Base-by-base conservation (phyloP, 306 rosid genomes). In the Cucumis cinereus region DNA sequence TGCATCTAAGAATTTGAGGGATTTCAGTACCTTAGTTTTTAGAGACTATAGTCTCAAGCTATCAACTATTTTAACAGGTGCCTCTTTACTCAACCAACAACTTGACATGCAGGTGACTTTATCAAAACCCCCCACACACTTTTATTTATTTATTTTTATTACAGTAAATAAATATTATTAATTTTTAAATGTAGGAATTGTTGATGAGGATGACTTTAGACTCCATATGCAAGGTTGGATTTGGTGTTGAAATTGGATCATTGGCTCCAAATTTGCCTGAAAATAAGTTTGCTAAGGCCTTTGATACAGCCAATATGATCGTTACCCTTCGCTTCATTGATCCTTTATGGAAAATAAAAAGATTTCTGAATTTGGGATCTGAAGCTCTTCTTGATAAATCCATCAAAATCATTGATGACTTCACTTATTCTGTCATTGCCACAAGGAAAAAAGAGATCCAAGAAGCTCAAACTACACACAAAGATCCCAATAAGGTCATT, bases 181-280 rank as follows among this genome's bases (percentile, higher is more conserved):
- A 30, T 30, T 30, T 30, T 30, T 30, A 30, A 30, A 30, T 13
- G 55, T 17, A 90, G 99, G 96, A 94, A 81, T 73, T 94, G 85
- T 60, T 90, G 87, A 92, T 92, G 96, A 88, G 96, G 83, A 91
- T 94, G 99, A 94, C 99, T 56, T 83, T 94, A 74, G 97, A 94
- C 81, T 92, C 96, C 33, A 92, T 92, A 59, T 90, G 97, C 67
- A 94, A 90, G 81, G 97, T 94, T 60, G 99, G 99, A 60, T 92
- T 94, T 79, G 99, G 97, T 4, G 99, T 92, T 40, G 99, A 94
- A 83, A 92, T 94, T 83, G 97, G 95, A 79, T 90, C 93, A 10
- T 80, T 90, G 74, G 90, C 89, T 82, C 86, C 95, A 1, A 79
- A 86, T 78, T 82, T 89, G 13, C 95, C 96, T 15, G 89, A 90